Conservation (phyloP, 1,284 basidiomycete species). For the Leccinum cinnamomeum region DNA sequence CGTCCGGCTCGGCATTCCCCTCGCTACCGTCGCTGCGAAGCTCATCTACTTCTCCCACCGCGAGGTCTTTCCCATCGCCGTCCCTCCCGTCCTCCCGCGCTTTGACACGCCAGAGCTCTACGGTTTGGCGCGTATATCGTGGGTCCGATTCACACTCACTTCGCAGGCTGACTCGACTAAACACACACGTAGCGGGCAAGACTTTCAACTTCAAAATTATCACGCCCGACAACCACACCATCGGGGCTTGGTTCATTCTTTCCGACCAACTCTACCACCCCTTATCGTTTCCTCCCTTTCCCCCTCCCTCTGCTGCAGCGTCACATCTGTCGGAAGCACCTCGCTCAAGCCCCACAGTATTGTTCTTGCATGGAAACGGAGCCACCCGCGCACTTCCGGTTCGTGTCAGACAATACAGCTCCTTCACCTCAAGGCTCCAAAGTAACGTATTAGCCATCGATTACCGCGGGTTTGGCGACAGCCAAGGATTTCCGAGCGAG, state of each 20-base stretch:
- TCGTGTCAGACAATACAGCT: constrained; percentile 63
- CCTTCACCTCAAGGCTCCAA: constrained; percentile 60
- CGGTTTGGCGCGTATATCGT: constrained; percentile 75
- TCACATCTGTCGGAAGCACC: constrained; percentile 48
- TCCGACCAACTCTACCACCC: constrained; percentile 66
- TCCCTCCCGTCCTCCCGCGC: constrained; percentile 46
- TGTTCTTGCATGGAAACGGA: constrained; percentile 92
- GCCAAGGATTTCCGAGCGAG: constrained; percentile 75
- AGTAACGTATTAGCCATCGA: constrained; percentile 85
- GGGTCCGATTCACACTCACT: neutral
- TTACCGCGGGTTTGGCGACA: constrained; percentile 93
- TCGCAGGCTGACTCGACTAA: constrained; percentile 3
- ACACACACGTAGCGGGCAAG: constrained; percentile 62
- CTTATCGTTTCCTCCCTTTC: constrained; percentile 36
- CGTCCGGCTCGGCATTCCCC: constrained; percentile 45
- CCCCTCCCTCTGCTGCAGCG: constrained; percentile 34
- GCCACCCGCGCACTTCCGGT: constrained; percentile 68
- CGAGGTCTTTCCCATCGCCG: constrained; percentile 47
- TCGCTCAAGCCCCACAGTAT: constrained; percentile 64
- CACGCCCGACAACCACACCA: constrained; percentile 73
- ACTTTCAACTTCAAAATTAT: constrained; percentile 69
- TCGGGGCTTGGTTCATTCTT: constrained; percentile 91
- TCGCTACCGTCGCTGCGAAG: constrained; percentile 57
- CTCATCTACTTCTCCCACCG: constrained; percentile 61
- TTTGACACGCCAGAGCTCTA: constrained; percentile 73